Conservation (phyloP, 257 asterid species). For the Plantago ovata region DNA sequence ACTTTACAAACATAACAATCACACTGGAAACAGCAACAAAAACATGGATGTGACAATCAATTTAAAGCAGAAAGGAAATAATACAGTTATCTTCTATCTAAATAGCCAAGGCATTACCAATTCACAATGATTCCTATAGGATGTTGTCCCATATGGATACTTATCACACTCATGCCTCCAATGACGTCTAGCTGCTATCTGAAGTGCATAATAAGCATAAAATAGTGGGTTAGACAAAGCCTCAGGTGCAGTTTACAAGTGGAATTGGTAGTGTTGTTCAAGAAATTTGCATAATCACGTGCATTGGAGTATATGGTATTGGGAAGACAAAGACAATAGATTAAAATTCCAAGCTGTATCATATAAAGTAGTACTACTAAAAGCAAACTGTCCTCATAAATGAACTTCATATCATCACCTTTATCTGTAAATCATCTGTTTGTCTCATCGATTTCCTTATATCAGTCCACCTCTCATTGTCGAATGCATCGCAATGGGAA, state of each 20-base stretch:
- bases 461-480: background rate
- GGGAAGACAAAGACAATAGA: too few species aligned
- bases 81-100: background rate
- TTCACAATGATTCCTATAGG: background rate
- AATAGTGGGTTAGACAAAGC: too few species aligned
- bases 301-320: too few species aligned
- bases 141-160: background rate
- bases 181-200: background rate
- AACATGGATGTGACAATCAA: too few species aligned
- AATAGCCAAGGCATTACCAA: background rate
- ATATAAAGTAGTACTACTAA: too few species aligned
- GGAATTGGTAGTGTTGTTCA: too few species aligned
- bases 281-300: too few species aligned
- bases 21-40: background rate
- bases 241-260: too few species aligned
- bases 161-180: background rate
- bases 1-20: background rate
- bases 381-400: too few species aligned
- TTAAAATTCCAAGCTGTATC: too few species aligned
- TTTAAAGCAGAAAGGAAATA: background rate
- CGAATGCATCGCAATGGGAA: background rate
- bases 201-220: background rate
- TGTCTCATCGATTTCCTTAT: background rate
- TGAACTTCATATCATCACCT: too few species aligned
- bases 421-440: background rate